Evolutionary conservation across 768 basidiomycete species (phyloP).

Genomic region (Chalciporus piperatus): DNA sequence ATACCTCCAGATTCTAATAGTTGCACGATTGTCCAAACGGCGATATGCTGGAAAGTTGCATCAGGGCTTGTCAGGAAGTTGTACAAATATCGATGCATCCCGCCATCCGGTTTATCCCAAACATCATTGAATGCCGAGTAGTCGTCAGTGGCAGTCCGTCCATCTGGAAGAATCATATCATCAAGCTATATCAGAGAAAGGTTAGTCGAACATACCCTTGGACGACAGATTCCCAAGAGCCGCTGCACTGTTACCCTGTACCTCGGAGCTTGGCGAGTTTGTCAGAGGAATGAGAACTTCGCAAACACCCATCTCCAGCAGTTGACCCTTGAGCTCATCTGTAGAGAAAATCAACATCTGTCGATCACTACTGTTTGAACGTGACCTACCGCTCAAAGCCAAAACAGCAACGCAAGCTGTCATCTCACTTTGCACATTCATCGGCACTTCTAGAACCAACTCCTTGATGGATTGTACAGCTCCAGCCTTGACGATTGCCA

Average conservation of each 20-base stretch:
- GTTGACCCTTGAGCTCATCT: slow-evolving; percentile 96
- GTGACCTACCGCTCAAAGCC: slow-evolving; percentile 80
- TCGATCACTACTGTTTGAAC: neutral
- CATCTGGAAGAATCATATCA: slow-evolving; percentile 46
- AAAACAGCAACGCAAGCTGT: slow-evolving; percentile 97
- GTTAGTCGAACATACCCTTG: slow-evolving; percentile 57
- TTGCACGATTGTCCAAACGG: slow-evolving; percentile 99
- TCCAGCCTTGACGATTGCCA: slow-evolving; percentile 95
- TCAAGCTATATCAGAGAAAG: neutral
- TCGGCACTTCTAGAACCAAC: slow-evolving; percentile 89
- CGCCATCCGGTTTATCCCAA: slow-evolving; percentile 97
- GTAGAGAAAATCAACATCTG: slow-evolving; percentile 7
- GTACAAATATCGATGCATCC: slow-evolving; percentile 92
- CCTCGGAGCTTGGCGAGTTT: slow-evolving; percentile 93
- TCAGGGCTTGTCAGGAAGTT: slow-evolving; percentile 92
- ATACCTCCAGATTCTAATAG: slow-evolving; percentile 91
- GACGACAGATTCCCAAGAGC: slow-evolving; percentile 97
- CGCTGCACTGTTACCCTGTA: slow-evolving; percentile 97
- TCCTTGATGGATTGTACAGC: slow-evolving; percentile 97
- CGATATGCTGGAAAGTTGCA: slow-evolving; percentile 98
- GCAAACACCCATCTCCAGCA: slow-evolving; percentile 97
- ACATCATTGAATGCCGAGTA: slow-evolving; percentile 97
- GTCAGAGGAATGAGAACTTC: slow-evolving; percentile 97
- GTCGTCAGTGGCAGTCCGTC: slow-evolving; percentile 74
- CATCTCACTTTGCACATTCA: slow-evolving; percentile 99